Base-by-base conservation (phyloP, 495 filamentous ascomycete genomes). In the Annulohypoxylon moriforme region DNA sequence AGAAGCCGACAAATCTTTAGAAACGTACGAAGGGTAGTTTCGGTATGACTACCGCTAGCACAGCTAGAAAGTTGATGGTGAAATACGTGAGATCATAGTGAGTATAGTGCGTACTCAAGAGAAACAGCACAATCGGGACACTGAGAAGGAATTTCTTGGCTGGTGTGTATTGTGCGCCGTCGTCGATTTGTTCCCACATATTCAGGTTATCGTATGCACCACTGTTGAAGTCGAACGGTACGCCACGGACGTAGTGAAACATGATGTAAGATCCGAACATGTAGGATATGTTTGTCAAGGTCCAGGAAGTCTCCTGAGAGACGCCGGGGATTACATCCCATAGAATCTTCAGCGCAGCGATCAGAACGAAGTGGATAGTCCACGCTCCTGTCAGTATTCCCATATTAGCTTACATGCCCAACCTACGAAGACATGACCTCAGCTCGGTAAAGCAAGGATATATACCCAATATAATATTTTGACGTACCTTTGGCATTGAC, bases 141-240 rank as follows among this genome's bases (percentile, higher is more conserved):
- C 90, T 93, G 74, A 99, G 89, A 66, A 99, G 82, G 81, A 98
- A 99, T 81, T 99, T 99, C 88, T 99, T 99, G 62, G 96, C 89
- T 11, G 96, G 96, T 4, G 96, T 99, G 83, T 98, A 99, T 78
- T 99, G 96, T 79, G 96, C 96, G 29, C 96, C 96, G 75, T 99
- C 96, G 84, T 99, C 96, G 78, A 99, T 99, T 85, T 99, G 96
- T 85, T 99, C 96, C 96, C 96, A 99, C 94, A 99, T 97, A 83
- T 98, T 98, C 72, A 98, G 87, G 78, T 98, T 98, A 82, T 99
- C 96, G 84, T 97, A 99, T 66, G 96, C 96, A 55, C 96, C 96
- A n/a, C 93, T 90, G 79, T 99, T 98, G 87, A 98, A 99, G 77
- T 99, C 96, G 81, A 99, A 99, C 14, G 96, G 96, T 58, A 98